Base-by-base conservation (phyloP, 768 basidiomycete species). In the Tulasnella sp. region DNA sequence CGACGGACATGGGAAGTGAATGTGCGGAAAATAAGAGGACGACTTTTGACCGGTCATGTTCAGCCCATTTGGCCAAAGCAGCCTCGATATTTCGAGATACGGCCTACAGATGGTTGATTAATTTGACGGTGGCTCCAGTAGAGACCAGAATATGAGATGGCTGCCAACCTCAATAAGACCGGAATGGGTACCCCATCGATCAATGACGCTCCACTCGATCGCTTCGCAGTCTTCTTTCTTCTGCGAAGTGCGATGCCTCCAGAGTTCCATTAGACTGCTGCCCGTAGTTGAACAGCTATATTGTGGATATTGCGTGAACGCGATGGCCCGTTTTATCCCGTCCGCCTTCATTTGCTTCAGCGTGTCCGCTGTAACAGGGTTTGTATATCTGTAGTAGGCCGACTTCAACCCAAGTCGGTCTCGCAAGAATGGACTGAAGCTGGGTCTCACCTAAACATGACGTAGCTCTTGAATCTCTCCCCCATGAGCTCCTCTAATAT, bases 201-300 rank as follows among this genome's bases (percentile, higher is more conserved):
- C 96, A 67, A 99, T 87, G 4, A 98, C 92, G 68, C 89, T 94
- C 96, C 96, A 99, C 66, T 91, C 80, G 22, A 99, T 78, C 72
- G 66, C 76, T 21, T 59, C 57, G 15, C 54, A 24, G 4, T 43
- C 44, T 25, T 31, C 31, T 4, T 31, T 31, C n/a, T 50, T 49
- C 80, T 53, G 80, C 80, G 66, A 71, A 73, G 68, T 56, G 65
- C 63, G 10, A 46, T 62, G 29, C 60, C 63, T 30, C 55, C 80
- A 93, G 25, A 99, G 73, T 70, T 99, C 96, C 67, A 98, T 99
- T 68, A 99, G 68, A 69, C 90, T 93, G 73, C 92, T 96, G 52
- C 96, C 96, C 0, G 96, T 98, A 10, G 96, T 99, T 62, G 90
- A 93, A 71, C 96, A 99, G 67, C 86, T 89, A 71, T 99, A 99